Base-by-base conservation (phyloP, 371 early-diverging fungal genomes). In the Rhizopus arrhizus region DNA sequence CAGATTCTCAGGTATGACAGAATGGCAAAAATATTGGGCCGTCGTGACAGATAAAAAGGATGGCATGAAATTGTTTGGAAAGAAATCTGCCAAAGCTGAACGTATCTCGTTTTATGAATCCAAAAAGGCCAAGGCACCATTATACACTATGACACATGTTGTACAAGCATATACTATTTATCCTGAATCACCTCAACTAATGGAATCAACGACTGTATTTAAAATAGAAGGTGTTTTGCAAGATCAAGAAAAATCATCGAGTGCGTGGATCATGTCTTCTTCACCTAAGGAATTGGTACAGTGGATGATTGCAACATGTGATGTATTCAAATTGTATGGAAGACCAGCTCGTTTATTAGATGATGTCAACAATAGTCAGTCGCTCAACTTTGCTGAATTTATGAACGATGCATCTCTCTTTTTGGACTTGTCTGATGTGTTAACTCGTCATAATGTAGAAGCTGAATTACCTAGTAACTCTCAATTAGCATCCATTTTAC, bases 121-220 rank as follows among this genome's bases (percentile, higher is more conserved):
- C 31, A 75, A 78, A 40, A 80, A 80, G 57, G 53, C 80, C 15
- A 85, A 77, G 53, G 53, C 61, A 5, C 81, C 84, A 0, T 57
- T 80, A 7, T 47, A 79, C 13, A 77, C 81, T 6, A 57, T 86
- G 62, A 69, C 68, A 48, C 80, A 83, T 48, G 77, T 84, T 51
- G 69, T 73, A 22, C 83, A 83, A 40, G 78, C 82, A 3, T 88
- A 89, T 50, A 82, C 86, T 0, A 73, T 89, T 46, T 90, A 84
- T 59, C 89, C 89, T 4, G 66, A 70, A 32, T 54, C 64, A 28
- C 62, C 65, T 32, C 62, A 68, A 29, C 11, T 41, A 5, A 62
- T 68, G 4, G 65, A 72, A 41, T 40, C 55, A 11, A 59, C 55
- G 3, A 53, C 57, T 5, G 36, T 59, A 10, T 55, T 68, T 8